Conservation (phyloP, 805 yeast species). For the Kluyveromyces siamensis region DNA sequence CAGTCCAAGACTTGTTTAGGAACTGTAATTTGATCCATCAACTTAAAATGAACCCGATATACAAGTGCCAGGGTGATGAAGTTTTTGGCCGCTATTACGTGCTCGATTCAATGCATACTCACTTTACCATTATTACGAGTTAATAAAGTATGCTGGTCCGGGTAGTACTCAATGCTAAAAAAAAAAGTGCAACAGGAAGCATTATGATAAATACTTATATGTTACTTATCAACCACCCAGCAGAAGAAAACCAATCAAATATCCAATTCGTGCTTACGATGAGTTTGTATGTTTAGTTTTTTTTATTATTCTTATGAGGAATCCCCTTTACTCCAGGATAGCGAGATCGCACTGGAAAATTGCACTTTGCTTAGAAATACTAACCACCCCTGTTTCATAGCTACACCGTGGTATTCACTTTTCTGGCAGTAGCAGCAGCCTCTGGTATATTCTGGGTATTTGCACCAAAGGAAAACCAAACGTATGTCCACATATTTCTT, state of each 20-base stretch:
- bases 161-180: background rate
- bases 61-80: too few species aligned
- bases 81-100: too few species aligned
- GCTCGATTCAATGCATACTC: too few species aligned
- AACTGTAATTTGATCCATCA: slow-evolving; percentile 7
- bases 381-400: slow-evolving; percentile 27
- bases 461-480: slow-evolving; percentile 77
- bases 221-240: background rate
- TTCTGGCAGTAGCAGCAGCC: slow-evolving; percentile 47
- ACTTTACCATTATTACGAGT: too few species aligned
- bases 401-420: slow-evolving; percentile 60
- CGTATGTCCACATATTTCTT: slow-evolving; percentile 33
- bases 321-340: background rate
- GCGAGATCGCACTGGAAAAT: background rate
- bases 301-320: background rate
- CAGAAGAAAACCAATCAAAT: background rate
- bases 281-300: slow-evolving; percentile 11
- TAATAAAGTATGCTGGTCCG: background rate
- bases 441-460: slow-evolving; percentile 70
- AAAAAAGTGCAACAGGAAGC: background rate
- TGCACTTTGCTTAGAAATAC: background rate
- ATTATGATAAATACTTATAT: too few species aligned
- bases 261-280: background rate
- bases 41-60: too few species aligned
- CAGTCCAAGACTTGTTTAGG: slow-evolving; percentile 43